Percentiles rank a stretch among this genome's conserved stretches.
Conservation (phyloP, 148 eudicot species). For the Vaccinium macrocarpon region DNA sequence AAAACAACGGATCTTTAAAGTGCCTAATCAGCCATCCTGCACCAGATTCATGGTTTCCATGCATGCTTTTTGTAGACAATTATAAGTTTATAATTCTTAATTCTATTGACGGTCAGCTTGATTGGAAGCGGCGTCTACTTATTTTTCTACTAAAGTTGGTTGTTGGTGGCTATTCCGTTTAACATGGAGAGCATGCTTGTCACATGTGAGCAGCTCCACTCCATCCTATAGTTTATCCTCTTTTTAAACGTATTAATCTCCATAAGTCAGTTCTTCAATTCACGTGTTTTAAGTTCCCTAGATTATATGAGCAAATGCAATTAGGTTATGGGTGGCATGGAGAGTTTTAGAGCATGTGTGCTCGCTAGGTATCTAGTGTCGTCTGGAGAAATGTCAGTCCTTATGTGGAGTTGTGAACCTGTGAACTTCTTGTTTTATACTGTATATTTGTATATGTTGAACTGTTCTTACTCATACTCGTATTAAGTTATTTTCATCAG, state of each 20-base stretch:
- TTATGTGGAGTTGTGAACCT: background rate
- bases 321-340: background rate
- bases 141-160: background rate
- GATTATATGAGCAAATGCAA: background rate
- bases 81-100: background rate
- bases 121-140: background rate
- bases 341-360: background rate
- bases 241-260: background rate
- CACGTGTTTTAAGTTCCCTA: background rate
- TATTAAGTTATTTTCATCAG: constrained; percentile 3
- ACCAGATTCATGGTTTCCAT: background rate
- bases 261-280: background rate
- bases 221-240: background rate
- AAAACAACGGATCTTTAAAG: background rate
- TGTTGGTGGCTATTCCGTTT: background rate
- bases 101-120: background rate
- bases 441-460: background rate
- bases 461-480: background rate
- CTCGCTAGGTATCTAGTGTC: background rate
- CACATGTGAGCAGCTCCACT: background rate
- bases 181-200: background rate
- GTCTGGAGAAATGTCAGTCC: background rate
- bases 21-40: background rate
- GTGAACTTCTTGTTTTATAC: background rate
- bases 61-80: background rate